Conservation (phyloP, 805 yeast species). For the Metschnikowia drakensbergensis region DNA sequence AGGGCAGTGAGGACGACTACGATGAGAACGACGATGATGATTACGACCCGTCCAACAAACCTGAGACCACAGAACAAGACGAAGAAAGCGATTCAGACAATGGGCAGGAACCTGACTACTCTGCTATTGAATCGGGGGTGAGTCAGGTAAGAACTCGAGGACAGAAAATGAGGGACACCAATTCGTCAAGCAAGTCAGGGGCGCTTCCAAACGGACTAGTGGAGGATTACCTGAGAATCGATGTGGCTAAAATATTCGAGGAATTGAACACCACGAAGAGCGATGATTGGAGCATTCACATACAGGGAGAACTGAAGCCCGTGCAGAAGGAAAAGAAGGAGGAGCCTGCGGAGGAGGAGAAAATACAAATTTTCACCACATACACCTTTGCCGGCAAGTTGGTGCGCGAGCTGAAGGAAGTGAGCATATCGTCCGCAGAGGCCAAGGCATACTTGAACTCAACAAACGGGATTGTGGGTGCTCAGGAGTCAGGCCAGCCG, state of each 20-base stretch:
- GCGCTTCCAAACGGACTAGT: constrained; percentile 11
- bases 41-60: constrained; percentile 42
- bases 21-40: constrained; percentile 58
- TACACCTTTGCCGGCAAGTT: constrained; percentile 89
- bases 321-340: background rate
- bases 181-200: background rate
- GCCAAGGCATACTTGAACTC: constrained; percentile 76
- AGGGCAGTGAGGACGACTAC: constrained; percentile 35
- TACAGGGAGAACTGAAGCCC: constrained; percentile 10
- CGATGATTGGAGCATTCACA: constrained; percentile 17
- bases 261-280: constrained; percentile 8
- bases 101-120: constrained; percentile 34
- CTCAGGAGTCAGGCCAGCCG: constrained; percentile 8
- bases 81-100: constrained; percentile 18
- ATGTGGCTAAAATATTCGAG: constrained; percentile 33
- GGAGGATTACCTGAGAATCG: constrained; percentile 21
- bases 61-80: constrained; percentile 8
- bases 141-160: constrained; percentile 69
- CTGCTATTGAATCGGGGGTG: constrained; percentile 47
- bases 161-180: constrained; percentile 47
- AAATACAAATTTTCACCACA: constrained; percentile 67
- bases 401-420: constrained; percentile 72
- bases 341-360: constrained; percentile 15
- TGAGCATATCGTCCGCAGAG: constrained; percentile 75
- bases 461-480: constrained; percentile 31